phyloP scores from a whole-genome alignment of 495 filamentous ascomycete genomes.

The Aspergillus bertholletiae region DNA sequence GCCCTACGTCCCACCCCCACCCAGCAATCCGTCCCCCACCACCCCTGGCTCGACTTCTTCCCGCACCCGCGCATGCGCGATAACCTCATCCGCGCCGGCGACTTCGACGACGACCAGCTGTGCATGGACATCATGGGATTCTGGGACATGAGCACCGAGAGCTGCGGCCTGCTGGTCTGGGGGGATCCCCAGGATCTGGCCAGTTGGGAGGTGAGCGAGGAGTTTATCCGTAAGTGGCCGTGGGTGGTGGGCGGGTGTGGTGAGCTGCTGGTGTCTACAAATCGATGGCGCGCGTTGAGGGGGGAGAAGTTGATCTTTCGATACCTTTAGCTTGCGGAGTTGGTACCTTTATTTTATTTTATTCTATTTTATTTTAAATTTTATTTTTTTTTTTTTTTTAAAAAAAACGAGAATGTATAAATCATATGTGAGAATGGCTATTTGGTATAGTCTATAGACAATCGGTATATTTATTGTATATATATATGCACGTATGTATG shows the following conservation, averaged over 20 bases:
- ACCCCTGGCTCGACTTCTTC: conserved; percentile 53
- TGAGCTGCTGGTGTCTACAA: conserved; percentile 44
- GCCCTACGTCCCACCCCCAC: conserved; percentile 45
- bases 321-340: conserved; percentile 34
- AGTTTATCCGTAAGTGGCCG: conserved; percentile 47
- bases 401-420: too few species aligned
- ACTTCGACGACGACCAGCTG: conserved; percentile 45
- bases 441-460: too few species aligned
- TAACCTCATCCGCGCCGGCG: conserved; percentile 41
- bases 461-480: too few species aligned
- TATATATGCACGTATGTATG: too few species aligned
- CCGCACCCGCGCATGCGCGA: conserved; percentile 48
- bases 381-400: background rate
- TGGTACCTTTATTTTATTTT: too few species aligned
- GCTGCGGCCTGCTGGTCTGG: conserved; percentile 47
- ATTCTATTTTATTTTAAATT: too few species aligned
- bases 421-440: too few species aligned
- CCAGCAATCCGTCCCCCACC: conserved; percentile 40
- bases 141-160: conserved; percentile 30
- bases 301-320: conserved; percentile 47
- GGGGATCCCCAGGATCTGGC: conserved; percentile 44
- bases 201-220: conserved; percentile 49
- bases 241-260: conserved; percentile 50
- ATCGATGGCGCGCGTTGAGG: conserved; percentile 43
- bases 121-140: conserved; percentile 46